A percentile compares a stretch with the other conserved stretches of the same genome.
phyloP scores from a whole-genome alignment of 257 asterid species.

The Primulina eburnea region DNA sequence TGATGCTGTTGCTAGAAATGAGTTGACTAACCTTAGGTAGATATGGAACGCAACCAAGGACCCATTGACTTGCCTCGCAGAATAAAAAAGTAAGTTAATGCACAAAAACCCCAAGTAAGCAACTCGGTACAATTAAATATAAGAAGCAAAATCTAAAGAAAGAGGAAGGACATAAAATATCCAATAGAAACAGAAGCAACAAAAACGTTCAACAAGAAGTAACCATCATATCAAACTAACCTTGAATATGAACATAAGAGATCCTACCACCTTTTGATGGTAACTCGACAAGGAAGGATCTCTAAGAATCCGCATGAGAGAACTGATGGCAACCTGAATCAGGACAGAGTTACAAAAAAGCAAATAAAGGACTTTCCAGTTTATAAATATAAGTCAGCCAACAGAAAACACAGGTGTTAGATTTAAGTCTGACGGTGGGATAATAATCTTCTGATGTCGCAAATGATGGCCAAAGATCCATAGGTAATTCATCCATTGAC shows the following conservation, averaged over 20 bases:
- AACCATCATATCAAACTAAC: slow-evolving; percentile 38
- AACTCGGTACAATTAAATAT: slow-evolving; percentile 15
- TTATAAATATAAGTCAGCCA: slow-evolving; percentile 14
- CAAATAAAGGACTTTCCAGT: slow-evolving; percentile 18
- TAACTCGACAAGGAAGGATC: slow-evolving; percentile 96
- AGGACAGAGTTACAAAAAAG: slow-evolving; percentile 25
- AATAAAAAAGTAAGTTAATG: slow-evolving; percentile 30
- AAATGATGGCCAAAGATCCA: slow-evolving; percentile 99
- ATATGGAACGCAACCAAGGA: slow-evolving; percentile 97
- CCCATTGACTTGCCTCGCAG: slow-evolving; percentile 86
- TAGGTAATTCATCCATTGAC: slow-evolving; percentile 85
- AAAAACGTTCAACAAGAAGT: slow-evolving; percentile 7
- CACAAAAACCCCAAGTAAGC: slow-evolving; percentile 20
- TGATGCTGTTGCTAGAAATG: slow-evolving; percentile 12
- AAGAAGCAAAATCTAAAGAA: slow-evolving; percentile 20
- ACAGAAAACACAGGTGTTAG: slow-evolving; percentile 21
- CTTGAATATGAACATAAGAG: slow-evolving; percentile 98
- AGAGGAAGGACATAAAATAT: slow-evolving; percentile 7
- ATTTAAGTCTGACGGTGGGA: slow-evolving; percentile 72
- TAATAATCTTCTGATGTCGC: slow-evolving; percentile 97
- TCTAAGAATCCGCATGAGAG: slow-evolving; percentile 95
- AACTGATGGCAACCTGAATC: slow-evolving; percentile 91
- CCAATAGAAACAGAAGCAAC: slow-evolving; percentile 11
- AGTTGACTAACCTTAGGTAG: slow-evolving; percentile 86
- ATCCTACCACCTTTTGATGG: slow-evolving; percentile 96